Conservation (phyloP, 1,284 basidiomycete species). For the Rhodofomes roseus region DNA sequence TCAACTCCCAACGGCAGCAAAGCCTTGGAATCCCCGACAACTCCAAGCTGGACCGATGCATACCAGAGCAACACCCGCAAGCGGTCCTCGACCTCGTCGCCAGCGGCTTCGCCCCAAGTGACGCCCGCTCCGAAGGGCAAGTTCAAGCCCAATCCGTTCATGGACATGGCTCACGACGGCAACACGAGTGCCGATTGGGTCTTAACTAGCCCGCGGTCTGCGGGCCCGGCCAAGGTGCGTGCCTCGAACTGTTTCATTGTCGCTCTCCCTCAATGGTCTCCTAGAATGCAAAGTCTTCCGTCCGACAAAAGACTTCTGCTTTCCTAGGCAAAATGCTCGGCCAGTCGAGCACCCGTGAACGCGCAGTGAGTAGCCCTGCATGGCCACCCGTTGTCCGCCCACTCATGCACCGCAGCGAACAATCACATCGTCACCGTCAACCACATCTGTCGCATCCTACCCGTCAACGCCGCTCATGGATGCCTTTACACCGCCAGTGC, state of each 20-base stretch:
- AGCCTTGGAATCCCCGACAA: constrained; percentile 49
- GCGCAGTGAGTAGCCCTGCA: constrained; percentile 48
- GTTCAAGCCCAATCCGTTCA: constrained; percentile 16
- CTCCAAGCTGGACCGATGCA: constrained; percentile 6
- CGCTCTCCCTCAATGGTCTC: not conserved
- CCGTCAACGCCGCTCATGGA: constrained; percentile 36
- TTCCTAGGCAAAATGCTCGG: constrained; percentile 76
- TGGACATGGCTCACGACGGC: constrained; percentile 10
- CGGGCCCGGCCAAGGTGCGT: constrained; percentile 32
- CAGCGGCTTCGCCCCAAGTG: constrained; percentile 11
- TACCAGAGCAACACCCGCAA: constrained; percentile 21
- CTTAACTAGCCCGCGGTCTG: constrained; percentile 33
- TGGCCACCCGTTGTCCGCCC: constrained; percentile 8
- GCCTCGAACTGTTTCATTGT: not conserved
- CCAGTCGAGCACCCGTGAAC: constrained; percentile 57
- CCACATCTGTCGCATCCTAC: constrained; percentile 30
- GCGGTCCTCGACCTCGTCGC: constrained; percentile 31
- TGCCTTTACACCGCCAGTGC: constrained; percentile 65
- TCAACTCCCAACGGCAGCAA: constrained; percentile 36
- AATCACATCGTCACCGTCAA: constrained; percentile 36
- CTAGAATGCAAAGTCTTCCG: constrained; percentile 54
- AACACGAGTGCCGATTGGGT: constrained; percentile 42
- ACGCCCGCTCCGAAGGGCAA: constrained; percentile 19
- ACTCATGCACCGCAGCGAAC: constrained; percentile 34
- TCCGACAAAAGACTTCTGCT: constrained; percentile 72